These are phyloP conservation scores for Garcia nutans DNA, from an alignment of 345 rosid species.

Conservation along the genomic window DNA sequence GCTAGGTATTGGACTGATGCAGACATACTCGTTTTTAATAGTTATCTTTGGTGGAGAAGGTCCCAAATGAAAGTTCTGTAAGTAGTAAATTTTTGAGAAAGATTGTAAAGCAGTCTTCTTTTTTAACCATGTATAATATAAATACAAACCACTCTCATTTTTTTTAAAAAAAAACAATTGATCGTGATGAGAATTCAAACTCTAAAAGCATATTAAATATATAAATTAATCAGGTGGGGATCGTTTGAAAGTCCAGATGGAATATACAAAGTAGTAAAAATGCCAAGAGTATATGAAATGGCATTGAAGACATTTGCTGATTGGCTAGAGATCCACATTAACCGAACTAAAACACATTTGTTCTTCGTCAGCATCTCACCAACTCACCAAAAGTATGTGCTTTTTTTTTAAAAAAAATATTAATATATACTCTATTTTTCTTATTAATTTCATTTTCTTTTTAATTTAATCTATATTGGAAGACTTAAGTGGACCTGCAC, in stretches of 20 bases:
- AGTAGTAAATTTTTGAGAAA: not conserved
- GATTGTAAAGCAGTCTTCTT: no score
- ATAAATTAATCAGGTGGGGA: slow-evolving; percentile 24
- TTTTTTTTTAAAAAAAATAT: no score
- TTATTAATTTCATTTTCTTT: no score
- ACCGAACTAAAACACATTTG: slow-evolving; percentile 19
- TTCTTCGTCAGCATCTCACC: slow-evolving; percentile 34
- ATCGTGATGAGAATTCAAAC: no score
- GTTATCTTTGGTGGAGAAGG: slow-evolving; percentile 37
- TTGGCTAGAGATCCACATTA: slow-evolving; percentile 31
- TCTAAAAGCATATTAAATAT: no score
- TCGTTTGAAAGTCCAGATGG: slow-evolving; percentile 25
- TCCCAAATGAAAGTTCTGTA: slow-evolving; percentile 33
- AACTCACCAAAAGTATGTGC: slow-evolving; percentile 27
- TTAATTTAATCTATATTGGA: no score
- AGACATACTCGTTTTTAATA: slow-evolving; percentile 29
- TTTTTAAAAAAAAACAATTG: no score
- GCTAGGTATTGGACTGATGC: slow-evolving; percentile 33
- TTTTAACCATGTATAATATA: no score
- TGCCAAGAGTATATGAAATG: slow-evolving; percentile 38
- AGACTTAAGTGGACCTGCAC: no score
- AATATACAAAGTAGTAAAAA: slow-evolving; percentile 23
- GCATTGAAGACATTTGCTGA: slow-evolving; percentile 31
- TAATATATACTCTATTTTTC: not conserved
- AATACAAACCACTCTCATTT: no score